These are phyloP conservation scores for Phialemoniopsis sp. DNA, from an alignment of 2,329 filamentous ascomycete genomes.

Conservation along the genomic window DNA sequence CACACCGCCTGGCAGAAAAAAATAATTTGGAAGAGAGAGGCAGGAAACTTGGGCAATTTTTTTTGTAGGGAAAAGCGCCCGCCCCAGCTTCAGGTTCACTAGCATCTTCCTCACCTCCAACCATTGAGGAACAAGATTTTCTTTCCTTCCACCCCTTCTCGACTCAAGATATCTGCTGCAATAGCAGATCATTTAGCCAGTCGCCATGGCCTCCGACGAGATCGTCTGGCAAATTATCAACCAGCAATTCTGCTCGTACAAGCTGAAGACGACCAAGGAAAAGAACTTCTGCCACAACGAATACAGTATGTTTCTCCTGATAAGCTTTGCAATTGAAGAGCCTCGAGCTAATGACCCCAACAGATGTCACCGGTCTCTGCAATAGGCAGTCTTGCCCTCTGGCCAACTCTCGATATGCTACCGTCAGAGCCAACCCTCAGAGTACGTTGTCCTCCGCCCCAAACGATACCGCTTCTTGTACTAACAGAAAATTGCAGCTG, in stretches of 20 bases:
- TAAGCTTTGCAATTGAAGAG: background rate
- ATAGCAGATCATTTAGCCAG: no score
- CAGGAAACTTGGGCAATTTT: no score
- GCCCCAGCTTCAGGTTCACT: no score
- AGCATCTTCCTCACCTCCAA: no score
- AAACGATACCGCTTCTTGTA: no score
- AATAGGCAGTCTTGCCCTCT: constrained; percentile 79
- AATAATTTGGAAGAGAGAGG: no score
- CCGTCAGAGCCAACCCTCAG: constrained; percentile 73
- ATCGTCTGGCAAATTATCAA: constrained; percentile 98
- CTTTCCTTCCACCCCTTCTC: no score
- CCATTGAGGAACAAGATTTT: no score
- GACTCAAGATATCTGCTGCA: no score
- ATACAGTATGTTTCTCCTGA: constrained; percentile 53
- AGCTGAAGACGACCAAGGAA: constrained; percentile 77
- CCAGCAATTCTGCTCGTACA: constrained; percentile 92
- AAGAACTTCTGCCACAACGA: constrained; percentile 96
- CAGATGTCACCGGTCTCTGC: constrained; percentile 33
- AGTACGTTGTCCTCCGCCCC: constrained; percentile 9
- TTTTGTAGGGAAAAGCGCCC: no score
- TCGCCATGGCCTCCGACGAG: constrained; percentile 80
- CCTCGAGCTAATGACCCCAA: background rate
- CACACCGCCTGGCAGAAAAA: no score
- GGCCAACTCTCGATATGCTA: constrained; percentile 90
- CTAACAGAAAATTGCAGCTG: constrained; percentile 44